Percentiles rank a stretch among this genome's conserved stretches.
Evolutionary conservation across 139 green algal species (phyloP).

Genomic region (Chlorokybus atmophyticus): DNA sequence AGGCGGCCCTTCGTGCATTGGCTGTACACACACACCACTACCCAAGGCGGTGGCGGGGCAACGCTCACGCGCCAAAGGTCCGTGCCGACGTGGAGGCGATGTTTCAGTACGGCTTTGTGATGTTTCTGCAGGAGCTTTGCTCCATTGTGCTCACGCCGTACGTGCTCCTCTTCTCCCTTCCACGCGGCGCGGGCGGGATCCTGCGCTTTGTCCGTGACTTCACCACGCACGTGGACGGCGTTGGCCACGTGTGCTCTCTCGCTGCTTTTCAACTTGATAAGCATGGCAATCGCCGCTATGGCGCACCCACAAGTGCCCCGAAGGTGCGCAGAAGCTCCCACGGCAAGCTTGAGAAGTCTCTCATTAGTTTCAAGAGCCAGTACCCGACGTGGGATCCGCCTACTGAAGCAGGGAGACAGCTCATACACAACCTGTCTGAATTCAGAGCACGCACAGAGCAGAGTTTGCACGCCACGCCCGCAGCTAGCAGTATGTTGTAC

Average conservation of each 20-base stretch:
- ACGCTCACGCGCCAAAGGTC: constrained; percentile 65
- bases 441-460: too few species aligned
- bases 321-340: constrained; percentile 47
- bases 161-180: constrained; percentile 48
- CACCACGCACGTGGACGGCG: constrained; percentile 49
- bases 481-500: too few species aligned
- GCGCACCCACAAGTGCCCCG: constrained; percentile 26
- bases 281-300: constrained; percentile 75
- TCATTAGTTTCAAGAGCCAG: too few species aligned
- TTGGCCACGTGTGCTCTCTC: constrained; percentile 75
- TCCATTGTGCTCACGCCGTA: constrained; percentile 72
- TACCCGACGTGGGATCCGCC: too few species aligned
- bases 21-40: constrained; percentile 82
- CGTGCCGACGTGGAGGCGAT: constrained; percentile 51
- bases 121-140: constrained; percentile 79
- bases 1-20: constrained; percentile 62
- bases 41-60: constrained; percentile 55
- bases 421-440: too few species aligned
- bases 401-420: too few species aligned
- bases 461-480: too few species aligned
- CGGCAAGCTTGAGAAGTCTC: constrained; percentile 87
- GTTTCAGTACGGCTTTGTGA: constrained; percentile 50
- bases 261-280: constrained; percentile 59
- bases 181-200: too few species aligned
- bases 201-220: constrained; percentile 64